These are phyloP conservation scores for Talaromyces sp. DNA, from an alignment of 2,329 filamentous ascomycete genomes.

Conservation along the genomic window DNA sequence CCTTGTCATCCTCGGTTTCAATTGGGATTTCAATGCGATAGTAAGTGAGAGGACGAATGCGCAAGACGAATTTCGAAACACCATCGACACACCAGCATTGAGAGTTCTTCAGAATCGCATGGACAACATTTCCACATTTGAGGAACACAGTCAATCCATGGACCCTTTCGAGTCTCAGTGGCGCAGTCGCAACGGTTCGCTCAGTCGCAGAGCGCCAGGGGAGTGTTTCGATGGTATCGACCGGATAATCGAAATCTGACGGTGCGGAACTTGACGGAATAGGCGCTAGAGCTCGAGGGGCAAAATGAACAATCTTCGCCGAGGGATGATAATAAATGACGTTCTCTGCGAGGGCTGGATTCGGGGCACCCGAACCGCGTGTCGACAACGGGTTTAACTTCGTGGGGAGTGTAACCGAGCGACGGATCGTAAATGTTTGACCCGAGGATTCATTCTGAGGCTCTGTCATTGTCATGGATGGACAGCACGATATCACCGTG, in stretches of 20 bases:
- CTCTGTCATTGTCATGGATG: conserved; percentile 34
- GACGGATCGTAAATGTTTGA: conserved; percentile 34
- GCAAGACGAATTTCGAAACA: conserved; percentile 80
- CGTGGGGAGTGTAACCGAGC: conserved; percentile 41
- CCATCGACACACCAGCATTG: conserved; percentile 94
- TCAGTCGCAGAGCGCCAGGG: conserved; percentile 77
- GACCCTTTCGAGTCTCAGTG: conserved; percentile 81
- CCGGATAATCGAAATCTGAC: conserved; percentile 51
- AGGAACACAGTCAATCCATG: conserved; percentile 85
- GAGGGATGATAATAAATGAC: conserved; percentile 71
- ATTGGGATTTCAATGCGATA: conserved; percentile 87
- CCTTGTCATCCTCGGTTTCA: conserved; percentile 63
- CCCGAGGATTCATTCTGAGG: conserved; percentile 31
- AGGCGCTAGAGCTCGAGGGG: conserved; percentile 41
- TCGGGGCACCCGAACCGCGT: conserved; percentile 30
- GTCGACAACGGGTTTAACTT: conserved; percentile 34
- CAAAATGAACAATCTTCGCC: conserved; percentile 72
- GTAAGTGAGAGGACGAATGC: conserved; percentile 79
- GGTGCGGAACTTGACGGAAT: conserved; percentile 47
- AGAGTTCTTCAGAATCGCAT: conserved; percentile 84
- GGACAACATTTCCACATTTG: conserved; percentile 79
- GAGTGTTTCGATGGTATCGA: conserved; percentile 63
- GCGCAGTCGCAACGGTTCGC: conserved; percentile 78
- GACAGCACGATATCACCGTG: conserved; percentile 6
- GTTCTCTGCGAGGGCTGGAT: conserved; percentile 35